These are phyloP conservation scores for Monosporascus sp. DNA, from an alignment of 2,329 filamentous ascomycete species.

Conservation along the genomic window DNA sequence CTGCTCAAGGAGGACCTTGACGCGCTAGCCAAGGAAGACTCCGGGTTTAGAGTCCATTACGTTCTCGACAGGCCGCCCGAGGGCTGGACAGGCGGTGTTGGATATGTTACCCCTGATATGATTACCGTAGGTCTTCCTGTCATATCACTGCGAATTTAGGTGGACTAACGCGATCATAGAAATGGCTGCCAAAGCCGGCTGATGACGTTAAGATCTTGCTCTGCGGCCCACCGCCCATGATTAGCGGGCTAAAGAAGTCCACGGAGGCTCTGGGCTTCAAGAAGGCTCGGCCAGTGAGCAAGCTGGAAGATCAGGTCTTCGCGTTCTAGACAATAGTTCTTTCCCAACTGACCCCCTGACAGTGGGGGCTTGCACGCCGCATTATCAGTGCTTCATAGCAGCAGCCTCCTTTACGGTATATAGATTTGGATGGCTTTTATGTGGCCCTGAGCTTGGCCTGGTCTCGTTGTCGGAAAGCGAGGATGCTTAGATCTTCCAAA, in stretches of 20 bases:
- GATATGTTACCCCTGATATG: constrained; percentile 94
- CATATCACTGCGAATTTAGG: neutral
- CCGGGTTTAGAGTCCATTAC: constrained; percentile 82
- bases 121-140: constrained; percentile 59
- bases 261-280: constrained; percentile 83
- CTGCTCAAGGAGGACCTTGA: constrained; percentile 90
- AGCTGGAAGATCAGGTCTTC: constrained; percentile 97
- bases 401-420: neutral
- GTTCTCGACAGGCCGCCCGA: constrained; percentile 94
- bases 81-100: constrained; percentile 86
- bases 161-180: constrained; percentile 40
- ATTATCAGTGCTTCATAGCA: neutral
- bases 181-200: constrained; percentile 76
- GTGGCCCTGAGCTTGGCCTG: neutral
- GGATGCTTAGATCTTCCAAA: neutral
- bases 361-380: neutral
- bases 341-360: neutral
- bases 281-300: constrained; percentile 92
- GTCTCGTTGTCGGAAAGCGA: neutral
- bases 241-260: constrained; percentile 94
- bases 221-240: constrained; percentile 95
- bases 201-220: constrained; percentile 88
- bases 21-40: constrained; percentile 67
- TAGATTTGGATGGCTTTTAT: neutral
- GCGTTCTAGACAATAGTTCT: constrained; percentile 61